These are phyloP conservation scores for Chenopodium formosanum DNA, from an alignment of 148 eudicot genomes.

Conservation along the genomic window DNA sequence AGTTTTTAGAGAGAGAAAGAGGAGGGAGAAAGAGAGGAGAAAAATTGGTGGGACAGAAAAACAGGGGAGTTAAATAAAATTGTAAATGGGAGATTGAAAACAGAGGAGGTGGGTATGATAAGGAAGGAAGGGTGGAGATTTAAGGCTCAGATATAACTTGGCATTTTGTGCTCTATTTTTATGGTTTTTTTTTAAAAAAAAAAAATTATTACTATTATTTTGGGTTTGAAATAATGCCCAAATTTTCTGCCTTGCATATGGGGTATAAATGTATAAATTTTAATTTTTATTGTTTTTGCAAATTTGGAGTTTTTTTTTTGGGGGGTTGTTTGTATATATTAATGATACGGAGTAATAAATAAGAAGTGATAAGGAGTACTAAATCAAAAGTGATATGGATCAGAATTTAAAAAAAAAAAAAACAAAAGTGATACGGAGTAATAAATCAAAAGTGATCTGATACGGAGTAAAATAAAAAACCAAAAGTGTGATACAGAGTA, in stretches of 20 bases:
- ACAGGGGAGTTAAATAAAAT: slow-evolving; percentile 5
- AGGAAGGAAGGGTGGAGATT: slow-evolving; percentile 99
- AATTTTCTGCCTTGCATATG: slow-evolving; percentile 1
- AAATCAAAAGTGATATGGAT: too few species aligned
- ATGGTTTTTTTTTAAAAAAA: too few species aligned
- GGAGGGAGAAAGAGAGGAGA: slow-evolving; percentile 13
- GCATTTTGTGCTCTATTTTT: slow-evolving; percentile 44
- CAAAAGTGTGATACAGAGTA: too few species aligned
- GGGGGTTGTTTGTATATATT: too few species aligned
- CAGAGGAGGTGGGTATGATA: slow-evolving; percentile 51
- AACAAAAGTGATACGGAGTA: too few species aligned
- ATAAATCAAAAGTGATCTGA: too few species aligned
- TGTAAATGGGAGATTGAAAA: slow-evolving; percentile 12
- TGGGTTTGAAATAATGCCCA: neutral
- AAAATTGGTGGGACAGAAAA: slow-evolving; percentile 16
- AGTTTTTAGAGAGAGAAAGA: slow-evolving; percentile 8
- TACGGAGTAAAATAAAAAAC: too few species aligned
- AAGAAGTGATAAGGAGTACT: too few species aligned
- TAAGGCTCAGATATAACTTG: slow-evolving; percentile 60
- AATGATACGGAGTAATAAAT: too few species aligned
- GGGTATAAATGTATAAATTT: neutral
- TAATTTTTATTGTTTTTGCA: neutral
- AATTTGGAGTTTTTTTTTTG: too few species aligned
- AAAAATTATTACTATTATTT: too few species aligned
- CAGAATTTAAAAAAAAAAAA: too few species aligned